phyloP scores from a whole-genome alignment of 257 asterid genomes.

The Lavandula angustifolia region DNA sequence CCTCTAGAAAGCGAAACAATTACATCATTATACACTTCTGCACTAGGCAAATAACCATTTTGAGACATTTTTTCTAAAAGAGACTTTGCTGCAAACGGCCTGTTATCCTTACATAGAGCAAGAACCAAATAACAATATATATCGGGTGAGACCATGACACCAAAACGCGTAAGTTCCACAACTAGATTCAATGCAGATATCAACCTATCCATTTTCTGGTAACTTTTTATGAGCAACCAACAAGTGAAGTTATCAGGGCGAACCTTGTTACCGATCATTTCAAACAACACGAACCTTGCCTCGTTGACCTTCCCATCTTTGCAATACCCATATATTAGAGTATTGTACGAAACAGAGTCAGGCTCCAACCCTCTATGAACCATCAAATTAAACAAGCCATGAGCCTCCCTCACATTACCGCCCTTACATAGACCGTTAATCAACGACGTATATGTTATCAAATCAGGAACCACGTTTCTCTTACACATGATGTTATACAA shows the following conservation, averaged over 20 bases:
- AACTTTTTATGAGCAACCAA: slow-evolving; percentile 68
- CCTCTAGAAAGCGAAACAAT: slow-evolving; percentile 63
- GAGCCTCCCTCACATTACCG: slow-evolving; percentile 66
- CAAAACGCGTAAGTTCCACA: slow-evolving; percentile 59
- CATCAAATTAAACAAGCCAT: slow-evolving; percentile 62
- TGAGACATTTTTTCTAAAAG: slow-evolving; percentile 52
- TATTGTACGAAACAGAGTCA: slow-evolving; percentile 63
- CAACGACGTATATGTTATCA: slow-evolving; percentile 74
- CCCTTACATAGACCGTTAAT: slow-evolving; percentile 72
- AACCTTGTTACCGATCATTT: slow-evolving; percentile 65
- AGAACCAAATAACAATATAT: slow-evolving; percentile 55
- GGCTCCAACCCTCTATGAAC: slow-evolving; percentile 66
- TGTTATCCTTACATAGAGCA: slow-evolving; percentile 63
- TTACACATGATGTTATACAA: slow-evolving; percentile 68
- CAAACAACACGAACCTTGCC: slow-evolving; percentile 61
- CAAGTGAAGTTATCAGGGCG: slow-evolving; percentile 71
- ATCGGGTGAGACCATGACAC: slow-evolving; percentile 54
- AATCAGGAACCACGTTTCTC: slow-evolving; percentile 68
- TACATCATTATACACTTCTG: slow-evolving; percentile 51
- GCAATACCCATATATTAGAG: slow-evolving; percentile 76
- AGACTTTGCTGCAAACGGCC: slow-evolving; percentile 86
- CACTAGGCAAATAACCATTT: slow-evolving; percentile 45
- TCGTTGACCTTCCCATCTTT: slow-evolving; percentile 79
- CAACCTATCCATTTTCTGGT: slow-evolving; percentile 55
- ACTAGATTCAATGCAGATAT: slow-evolving; percentile 74